Evolutionary conservation across 1,284 basidiomycete species (phyloP).

Genomic region (Polyporus tsugae): DNA sequence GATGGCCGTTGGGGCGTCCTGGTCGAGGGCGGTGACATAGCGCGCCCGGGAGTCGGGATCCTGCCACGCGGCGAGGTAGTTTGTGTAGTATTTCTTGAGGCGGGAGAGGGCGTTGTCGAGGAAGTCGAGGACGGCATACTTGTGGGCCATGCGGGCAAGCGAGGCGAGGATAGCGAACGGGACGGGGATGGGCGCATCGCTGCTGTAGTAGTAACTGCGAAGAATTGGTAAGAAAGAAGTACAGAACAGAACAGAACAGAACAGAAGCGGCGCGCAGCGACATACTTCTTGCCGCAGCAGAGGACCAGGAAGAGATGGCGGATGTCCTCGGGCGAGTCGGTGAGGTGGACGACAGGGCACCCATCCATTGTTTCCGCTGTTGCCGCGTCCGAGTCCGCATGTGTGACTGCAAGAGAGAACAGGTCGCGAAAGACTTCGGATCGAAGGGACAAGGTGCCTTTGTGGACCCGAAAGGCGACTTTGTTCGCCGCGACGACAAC

Average conservation of each 20-base stretch:
- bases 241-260: not conserved
- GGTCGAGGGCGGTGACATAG: not conserved
- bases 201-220: constrained; percentile 19
- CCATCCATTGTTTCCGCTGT: constrained; percentile 24
- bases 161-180: constrained; percentile 14
- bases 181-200: constrained; percentile 12
- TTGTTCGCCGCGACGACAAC: constrained; percentile 16
- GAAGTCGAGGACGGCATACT: constrained; percentile 22
- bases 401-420: constrained; percentile 18
- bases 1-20: constrained; percentile 15
- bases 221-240: not conserved
- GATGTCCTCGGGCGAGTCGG: constrained; percentile 29
- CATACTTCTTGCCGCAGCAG: constrained; percentile 23
- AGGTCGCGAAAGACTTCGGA: constrained; percentile 34
- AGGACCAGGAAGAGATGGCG: constrained; percentile 24
- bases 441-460: constrained; percentile 24
- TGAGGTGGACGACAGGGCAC: constrained; percentile 26
- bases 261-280: not conserved
- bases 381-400: constrained; percentile 15
- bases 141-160: constrained; percentile 29
- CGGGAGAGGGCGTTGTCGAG: constrained; percentile 23
- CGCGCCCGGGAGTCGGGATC: constrained; percentile 1
- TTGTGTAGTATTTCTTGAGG: constrained; percentile 22
- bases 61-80: constrained; percentile 9
- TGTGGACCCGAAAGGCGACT: constrained; percentile 27